Base-by-base conservation (phyloP, 306 rosid species). In the Malus orientalis region DNA sequence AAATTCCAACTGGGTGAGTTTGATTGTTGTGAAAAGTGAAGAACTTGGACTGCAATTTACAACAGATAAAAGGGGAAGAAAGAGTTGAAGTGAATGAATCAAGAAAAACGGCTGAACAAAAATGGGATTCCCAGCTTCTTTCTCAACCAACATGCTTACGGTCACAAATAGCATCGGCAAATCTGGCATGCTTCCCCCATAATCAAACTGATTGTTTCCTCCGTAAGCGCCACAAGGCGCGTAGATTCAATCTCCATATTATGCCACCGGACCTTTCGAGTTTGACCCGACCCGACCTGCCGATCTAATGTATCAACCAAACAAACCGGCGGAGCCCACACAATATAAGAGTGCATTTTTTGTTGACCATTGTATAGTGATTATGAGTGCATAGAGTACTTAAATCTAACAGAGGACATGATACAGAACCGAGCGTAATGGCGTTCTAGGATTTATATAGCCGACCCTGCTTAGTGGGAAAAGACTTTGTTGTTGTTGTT, bases 81-180 rank as follows among this genome's bases (percentile, higher is more conserved):
- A 22, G 19, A 23, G 76, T 33, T 14, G n/a, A 69, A 70, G 8
- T 66, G 13, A 66, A 66, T 20, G 20, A 32, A 66, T 36, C 47
- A 66, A 66, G 27, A 66, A n/a, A n/a, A 32, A 45, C 15, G 61
- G 59, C 78, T 30, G 14, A 19, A 62, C 22, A 3, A 75, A 51
- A 51, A 18, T 25, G 68, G 68, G 20, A 45, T 29, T n/a, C 40
- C 61, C 30, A 58, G 7, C 15, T 13, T 49, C 42, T 44, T 36
- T 6, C 74, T 36, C 75, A 76, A 76, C 67, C 8, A 30, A 62
- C 55, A 49, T 38, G 80, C 58, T 42, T 67, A 2, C n/a, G 71
- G 32, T 70, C 64, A 49, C 64, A 49, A 49, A 55, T n/a, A 3
- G 71, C 71, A 66, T 78, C 76, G 32, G 18, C 66, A 61, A 58